A percentile compares a stretch with the other conserved stretches of the same genome.
Evolutionary conservation across 164 flowering plant species (phyloP).

Genomic region (Santalum album): DNA sequence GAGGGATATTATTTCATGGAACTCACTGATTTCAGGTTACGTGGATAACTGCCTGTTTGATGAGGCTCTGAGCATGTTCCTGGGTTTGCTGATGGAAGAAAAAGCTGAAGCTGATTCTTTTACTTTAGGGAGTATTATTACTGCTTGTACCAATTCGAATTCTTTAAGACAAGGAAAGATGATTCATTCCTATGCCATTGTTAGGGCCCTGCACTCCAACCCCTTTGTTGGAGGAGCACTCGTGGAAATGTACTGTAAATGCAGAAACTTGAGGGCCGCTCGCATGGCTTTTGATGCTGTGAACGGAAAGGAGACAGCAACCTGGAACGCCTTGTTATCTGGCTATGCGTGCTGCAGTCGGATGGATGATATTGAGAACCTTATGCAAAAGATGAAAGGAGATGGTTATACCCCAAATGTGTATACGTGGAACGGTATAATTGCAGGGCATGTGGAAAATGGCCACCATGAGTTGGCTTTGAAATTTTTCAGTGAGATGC

Average conservation of each 20-base stretch:
- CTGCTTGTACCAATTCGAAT: constrained; percentile 44
- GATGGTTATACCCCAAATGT: constrained; percentile 44
- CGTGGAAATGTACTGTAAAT: constrained; percentile 52
- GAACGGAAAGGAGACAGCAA: constrained; percentile 28
- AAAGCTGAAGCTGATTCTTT: constrained; percentile 42
- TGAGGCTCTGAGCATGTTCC: constrained; percentile 47
- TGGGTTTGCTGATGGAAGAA: constrained; percentile 28
- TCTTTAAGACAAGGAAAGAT: constrained; percentile 45
- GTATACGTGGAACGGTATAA: constrained; percentile 67
- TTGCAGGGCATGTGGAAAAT: constrained; percentile 50
- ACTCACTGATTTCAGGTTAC: constrained; percentile 63
- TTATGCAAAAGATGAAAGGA: constrained; percentile 38
- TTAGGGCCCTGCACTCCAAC: constrained; percentile 36
- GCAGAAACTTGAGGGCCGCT: constrained; percentile 41
- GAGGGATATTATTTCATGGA: constrained; percentile 59
- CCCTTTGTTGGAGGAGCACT: constrained; percentile 58
- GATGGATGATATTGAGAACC: constrained; percentile 20
- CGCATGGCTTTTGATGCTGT: constrained; percentile 33
- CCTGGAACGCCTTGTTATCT: constrained; percentile 55
- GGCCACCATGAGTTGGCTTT: constrained; percentile 41
- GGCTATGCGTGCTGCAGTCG: constrained; percentile 47
- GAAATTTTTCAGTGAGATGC: constrained; percentile 39
- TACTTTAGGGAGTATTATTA: constrained; percentile 53
- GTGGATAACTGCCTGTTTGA: constrained; percentile 36
- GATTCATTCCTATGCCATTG: constrained; percentile 53